Conservation (phyloP, 306 rosid species). For the Senna tora region DNA sequence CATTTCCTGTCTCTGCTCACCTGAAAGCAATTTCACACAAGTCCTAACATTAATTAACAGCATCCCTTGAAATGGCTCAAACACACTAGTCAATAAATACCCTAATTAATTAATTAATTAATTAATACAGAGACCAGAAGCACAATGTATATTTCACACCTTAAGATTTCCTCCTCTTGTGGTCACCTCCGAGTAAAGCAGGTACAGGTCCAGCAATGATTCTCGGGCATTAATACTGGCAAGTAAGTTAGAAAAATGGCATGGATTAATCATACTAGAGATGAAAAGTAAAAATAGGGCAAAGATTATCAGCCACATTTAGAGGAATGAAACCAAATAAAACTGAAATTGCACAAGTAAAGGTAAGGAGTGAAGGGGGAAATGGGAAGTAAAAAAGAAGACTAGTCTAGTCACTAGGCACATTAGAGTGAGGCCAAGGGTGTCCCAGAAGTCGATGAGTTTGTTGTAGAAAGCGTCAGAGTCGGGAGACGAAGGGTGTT, state of each 20-base stretch:
- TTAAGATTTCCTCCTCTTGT: conserved; percentile 55
- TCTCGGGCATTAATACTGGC: conserved; percentile 47
- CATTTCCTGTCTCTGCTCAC: conserved; percentile 48
- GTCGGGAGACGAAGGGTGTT: neutral
- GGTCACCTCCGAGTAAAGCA: conserved; percentile 52
- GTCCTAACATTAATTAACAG: neutral
- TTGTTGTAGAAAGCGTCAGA: conserved; percentile 38
- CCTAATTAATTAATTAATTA: no score
- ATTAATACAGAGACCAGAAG: neutral
- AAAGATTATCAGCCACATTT: neutral
- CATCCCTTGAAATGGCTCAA: no score
- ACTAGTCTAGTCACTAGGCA: conserved; percentile 20
- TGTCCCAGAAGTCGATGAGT: conserved; percentile 40
- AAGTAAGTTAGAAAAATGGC: neutral
- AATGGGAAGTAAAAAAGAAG: neutral
- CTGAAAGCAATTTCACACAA: conserved; percentile 32
- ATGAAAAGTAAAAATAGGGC: neutral
- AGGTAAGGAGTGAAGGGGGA: neutral
- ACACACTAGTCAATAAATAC: no score
- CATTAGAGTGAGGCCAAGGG: conserved; percentile 45
- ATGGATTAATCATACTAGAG: neutral
- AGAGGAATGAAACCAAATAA: neutral
- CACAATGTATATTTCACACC: conserved; percentile 30
- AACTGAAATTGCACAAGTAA: neutral
- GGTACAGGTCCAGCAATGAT: conserved; percentile 46